Conservation (phyloP, 1,284 basidiomycete genomes). For the Ceratobasidium sp. region DNA sequence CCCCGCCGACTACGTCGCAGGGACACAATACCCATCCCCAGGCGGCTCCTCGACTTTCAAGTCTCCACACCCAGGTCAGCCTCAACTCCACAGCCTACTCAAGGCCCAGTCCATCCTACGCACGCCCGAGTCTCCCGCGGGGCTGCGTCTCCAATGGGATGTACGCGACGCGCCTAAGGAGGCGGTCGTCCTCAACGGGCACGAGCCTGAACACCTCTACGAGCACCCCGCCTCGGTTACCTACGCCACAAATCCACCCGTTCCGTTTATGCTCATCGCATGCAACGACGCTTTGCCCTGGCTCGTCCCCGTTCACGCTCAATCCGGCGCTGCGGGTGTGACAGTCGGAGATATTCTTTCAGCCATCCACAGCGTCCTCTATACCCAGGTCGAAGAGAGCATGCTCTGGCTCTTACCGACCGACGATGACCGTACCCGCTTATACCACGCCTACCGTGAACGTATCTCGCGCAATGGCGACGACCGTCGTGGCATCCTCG, state of each 20-base stretch:
- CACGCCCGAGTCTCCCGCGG: constrained; percentile 39
- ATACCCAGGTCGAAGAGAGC: constrained; percentile 18
- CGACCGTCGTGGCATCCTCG: constrained; percentile 17
- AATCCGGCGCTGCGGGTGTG: constrained; percentile 24
- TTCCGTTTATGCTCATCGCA: constrained; percentile 29
- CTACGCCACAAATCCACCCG: constrained; percentile 35
- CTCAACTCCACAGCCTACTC: constrained; percentile 25
- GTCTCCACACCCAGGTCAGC: constrained; percentile 11
- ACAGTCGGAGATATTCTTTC: constrained; percentile 27
- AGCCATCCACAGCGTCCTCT: neutral
- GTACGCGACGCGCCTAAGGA: constrained; percentile 19
- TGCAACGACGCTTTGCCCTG: constrained; percentile 31
- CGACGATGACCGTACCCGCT: constrained; percentile 19
- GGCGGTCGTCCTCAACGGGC: constrained; percentile 8
- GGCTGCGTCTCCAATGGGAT: constrained; percentile 32
- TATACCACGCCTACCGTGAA: constrained; percentile 26
- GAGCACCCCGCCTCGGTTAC: constrained; percentile 20
- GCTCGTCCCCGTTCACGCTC: constrained; percentile 35
- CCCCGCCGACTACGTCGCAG: constrained; percentile 3
- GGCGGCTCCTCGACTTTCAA: neutral
- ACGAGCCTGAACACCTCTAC: constrained; percentile 27
- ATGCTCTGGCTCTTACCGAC: constrained; percentile 20
- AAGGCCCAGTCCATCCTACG: constrained; percentile 39
- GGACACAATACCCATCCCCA: neutral
- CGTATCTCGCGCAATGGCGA: constrained; percentile 21